Evolutionary conservation across 345 rosid species (phyloP).

Genomic region (Fremontodendron californicum): DNA sequence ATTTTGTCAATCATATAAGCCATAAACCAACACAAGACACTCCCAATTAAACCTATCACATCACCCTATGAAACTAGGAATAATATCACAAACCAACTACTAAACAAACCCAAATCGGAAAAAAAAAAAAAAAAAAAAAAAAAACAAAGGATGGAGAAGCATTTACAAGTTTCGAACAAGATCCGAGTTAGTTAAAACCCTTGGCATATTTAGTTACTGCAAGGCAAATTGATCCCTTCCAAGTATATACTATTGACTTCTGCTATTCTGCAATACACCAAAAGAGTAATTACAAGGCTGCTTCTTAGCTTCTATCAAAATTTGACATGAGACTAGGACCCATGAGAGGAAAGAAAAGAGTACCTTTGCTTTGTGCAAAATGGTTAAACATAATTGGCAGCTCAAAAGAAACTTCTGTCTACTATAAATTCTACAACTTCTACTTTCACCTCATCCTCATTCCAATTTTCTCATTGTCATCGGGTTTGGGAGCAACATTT

Average conservation of each 20-base stretch:
- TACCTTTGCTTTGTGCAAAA: constrained; percentile 12
- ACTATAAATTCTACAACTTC: constrained; percentile 20
- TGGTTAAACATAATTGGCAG: not conserved
- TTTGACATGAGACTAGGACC: not conserved
- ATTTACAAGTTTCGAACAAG: constrained; percentile 3
- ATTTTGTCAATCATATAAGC: not conserved
- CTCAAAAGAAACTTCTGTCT: not conserved
- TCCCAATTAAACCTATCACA: not conserved
- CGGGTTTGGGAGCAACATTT: constrained; percentile 7
- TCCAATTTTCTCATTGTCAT: constrained; percentile 15
- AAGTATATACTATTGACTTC: not conserved
- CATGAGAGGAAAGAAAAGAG: not conserved
- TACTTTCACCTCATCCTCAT: constrained; percentile 30
- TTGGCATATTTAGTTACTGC: not conserved
- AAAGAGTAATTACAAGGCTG: not conserved
- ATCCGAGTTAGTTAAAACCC: not conserved
- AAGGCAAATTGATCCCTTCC: not conserved
- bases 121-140: too few species aligned
- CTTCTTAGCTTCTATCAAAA: not conserved
- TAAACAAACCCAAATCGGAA: too few species aligned
- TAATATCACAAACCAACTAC: not conserved
- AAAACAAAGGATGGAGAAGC: not conserved
- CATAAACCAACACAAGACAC: not conserved
- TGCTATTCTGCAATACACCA: constrained; percentile 10
- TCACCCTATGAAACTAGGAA: not conserved